Base-by-base conservation (phyloP, 2,329 filamentous ascomycete genomes). In the Aspergillus glaucus region DNA sequence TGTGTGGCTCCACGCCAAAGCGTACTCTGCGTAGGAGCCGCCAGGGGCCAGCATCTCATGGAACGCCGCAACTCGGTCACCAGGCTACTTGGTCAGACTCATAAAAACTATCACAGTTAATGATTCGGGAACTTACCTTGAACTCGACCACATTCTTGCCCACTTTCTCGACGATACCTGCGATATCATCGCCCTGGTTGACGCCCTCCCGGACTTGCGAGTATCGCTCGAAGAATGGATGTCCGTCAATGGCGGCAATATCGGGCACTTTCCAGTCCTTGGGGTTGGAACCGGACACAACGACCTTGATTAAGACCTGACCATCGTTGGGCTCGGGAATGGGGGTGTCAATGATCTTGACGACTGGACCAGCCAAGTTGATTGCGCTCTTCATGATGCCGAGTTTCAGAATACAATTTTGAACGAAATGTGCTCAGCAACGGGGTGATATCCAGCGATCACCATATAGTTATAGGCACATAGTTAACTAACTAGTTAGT, bases 11-110 rank as follows among this genome's bases (percentile, higher is more conserved):
- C 67, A 73, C 2, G 71, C 72, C 4, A 80, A 53, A 2, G 75
- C 76, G 57, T 80, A 81, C 53, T 80, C 77, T 2, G 78, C 79
- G 53, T 73, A 81, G 24, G 65, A 70, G 3, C 79, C 79, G 10
- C 69, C 66, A 0, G 72, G 68, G 1, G 68, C 65, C 45, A 65
- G 60, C 70, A 79, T 79, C 55, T 76, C 64, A 50, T 71, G 68
- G 44, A 68, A 64, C 0, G 61, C 62, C 1, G 64, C 74, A 2
- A 81, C 78, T 3, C 77, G 68, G 56, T 80, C 77, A 24, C 79
- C 79, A 1, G 65, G 62, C 53, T 48, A 39, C 21, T 22, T 30
- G 6, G 24, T 44, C 22, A 17, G n/a, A 22, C 14, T 22, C 22
- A 43, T 3, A 6, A 12, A 21, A 43, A 22, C 19, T 9, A 30